Base-by-base conservation (phyloP, 2,329 filamentous ascomycete genomes). In the Nectriaceae sp. region DNA sequence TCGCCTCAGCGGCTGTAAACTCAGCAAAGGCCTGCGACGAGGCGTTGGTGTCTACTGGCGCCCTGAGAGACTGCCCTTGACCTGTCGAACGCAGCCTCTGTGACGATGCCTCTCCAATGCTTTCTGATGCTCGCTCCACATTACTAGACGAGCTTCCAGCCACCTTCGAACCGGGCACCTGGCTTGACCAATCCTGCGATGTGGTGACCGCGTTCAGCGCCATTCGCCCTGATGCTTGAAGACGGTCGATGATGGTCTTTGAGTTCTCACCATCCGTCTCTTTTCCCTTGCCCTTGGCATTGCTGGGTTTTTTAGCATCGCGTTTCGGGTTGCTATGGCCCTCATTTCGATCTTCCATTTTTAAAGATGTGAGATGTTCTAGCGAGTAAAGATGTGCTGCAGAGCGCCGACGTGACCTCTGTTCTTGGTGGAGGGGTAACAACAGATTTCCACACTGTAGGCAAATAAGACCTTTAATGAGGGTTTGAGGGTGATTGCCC, bases 11-110 rank as follows among this genome's bases (percentile, higher is more conserved):
- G 40, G 33, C 46, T n/a, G 54, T 52, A 45, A 55, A 56, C 20
- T 66, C 64, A 42, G 64, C 52, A 35, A 57, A 57, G 11, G 62
- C 59, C 37, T 56, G 64, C 37, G 72, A 70, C 39, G 68, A 64
- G 15, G 60, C 54, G 4, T 70, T 60, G 11, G 70, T 59, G 15
- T 52, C 48, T 11, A 52, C 35, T 16, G 52, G 58, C 24, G 46
- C 29, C 19, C 49, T 53, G 18, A 60, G 44, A 35, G 56, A 52
- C 26, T 59, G 55, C 15, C 54, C 44, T 19, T 46, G 41, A 10
- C 22, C 50, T 21, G 51, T 46, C 19, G 54, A 54, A 5, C 42
- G 49, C 15, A 56, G 21, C 40, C 47, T 61, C 24, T 55, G 51
- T 13, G 60, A 63, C 33, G 60, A 58, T 45, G 57, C 47, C 38